These are phyloP conservation scores for Sphagnum fallax DNA, from an alignment of 228 moss, liverwort and hornwort genomes.

Conservation along the genomic window DNA sequence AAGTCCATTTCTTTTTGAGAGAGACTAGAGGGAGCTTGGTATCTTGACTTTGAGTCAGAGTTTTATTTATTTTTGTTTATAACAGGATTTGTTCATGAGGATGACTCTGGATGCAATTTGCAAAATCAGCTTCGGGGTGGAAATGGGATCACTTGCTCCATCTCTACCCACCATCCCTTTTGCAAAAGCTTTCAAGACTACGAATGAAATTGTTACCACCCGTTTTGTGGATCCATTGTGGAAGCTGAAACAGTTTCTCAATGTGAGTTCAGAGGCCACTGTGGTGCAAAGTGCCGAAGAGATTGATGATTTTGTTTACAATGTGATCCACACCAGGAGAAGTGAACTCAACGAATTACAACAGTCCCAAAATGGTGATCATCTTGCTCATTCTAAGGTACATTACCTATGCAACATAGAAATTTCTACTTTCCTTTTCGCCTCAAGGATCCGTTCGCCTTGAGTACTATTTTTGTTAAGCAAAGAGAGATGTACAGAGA, in stretches of 20 bases:
- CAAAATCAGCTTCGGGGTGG: constrained; percentile 40
- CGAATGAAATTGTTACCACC: constrained; percentile 17
- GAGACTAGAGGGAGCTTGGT: too few species aligned
- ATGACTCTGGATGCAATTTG: constrained; percentile 49
- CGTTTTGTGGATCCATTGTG: constrained; percentile 32
- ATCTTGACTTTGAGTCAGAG: too few species aligned
- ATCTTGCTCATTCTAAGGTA: neutral
- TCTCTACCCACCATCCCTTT: constrained; percentile 32
- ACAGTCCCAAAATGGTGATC: neutral
- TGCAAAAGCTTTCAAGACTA: constrained; percentile 22
- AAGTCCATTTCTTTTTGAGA: too few species aligned
- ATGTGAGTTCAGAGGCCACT: constrained; percentile 19
- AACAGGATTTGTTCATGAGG: constrained; percentile 43
- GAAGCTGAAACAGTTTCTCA: constrained; percentile 26
- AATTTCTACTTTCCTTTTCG: too few species aligned
- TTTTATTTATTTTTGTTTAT: too few species aligned
- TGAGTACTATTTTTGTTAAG: too few species aligned
- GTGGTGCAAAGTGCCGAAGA: constrained; percentile 14
- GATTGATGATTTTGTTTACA: constrained; percentile 35
- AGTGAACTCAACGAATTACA: constrained; percentile 16
- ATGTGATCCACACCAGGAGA: constrained; percentile 21
- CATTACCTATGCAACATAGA: too few species aligned
- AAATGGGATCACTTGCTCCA: constrained; percentile 29
- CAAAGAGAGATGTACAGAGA: too few species aligned
- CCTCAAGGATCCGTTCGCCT: too few species aligned